phyloP scores from a whole-genome alignment of 768 basidiomycete species.

The Leccinum boreale region DNA sequence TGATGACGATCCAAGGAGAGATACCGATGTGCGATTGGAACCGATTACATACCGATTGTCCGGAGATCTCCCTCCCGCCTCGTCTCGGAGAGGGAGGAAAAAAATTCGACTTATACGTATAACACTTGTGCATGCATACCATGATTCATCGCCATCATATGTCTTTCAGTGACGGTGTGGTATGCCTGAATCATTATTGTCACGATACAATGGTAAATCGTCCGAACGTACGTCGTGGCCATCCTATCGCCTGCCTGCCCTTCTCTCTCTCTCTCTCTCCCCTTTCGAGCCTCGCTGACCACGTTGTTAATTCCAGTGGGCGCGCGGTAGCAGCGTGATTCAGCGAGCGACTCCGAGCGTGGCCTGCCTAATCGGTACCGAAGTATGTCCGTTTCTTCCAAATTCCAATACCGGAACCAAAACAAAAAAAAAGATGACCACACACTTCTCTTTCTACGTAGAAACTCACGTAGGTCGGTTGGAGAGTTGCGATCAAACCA shows the following conservation, averaged over 20 bases:
- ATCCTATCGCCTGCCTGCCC: not conserved
- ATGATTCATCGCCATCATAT: not conserved
- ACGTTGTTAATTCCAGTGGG: not conserved
- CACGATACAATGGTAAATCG: not conserved
- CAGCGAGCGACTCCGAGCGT: not conserved
- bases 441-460: not conserved
- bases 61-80: not conserved
- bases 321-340: not conserved
- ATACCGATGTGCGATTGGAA: not conserved
- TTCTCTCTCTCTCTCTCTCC: no score
- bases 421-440: not conserved
- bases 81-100: not conserved
- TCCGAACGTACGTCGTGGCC: not conserved
- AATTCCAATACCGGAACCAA: not conserved
- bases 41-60: not conserved
- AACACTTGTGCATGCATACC: not conserved
- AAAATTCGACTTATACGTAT: not conserved
- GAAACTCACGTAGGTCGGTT: not conserved
- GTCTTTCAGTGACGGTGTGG: no score
- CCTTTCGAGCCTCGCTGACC: not conserved
- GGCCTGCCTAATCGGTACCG: not conserved
- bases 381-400: not conserved
- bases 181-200: not conserved
- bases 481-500: no score
- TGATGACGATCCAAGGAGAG: not conserved